A percentile compares a stretch with the other conserved stretches of the same genome.
phyloP scores from a whole-genome alignment of 1,139 yeast species.

The Taiozyma sp. region DNA sequence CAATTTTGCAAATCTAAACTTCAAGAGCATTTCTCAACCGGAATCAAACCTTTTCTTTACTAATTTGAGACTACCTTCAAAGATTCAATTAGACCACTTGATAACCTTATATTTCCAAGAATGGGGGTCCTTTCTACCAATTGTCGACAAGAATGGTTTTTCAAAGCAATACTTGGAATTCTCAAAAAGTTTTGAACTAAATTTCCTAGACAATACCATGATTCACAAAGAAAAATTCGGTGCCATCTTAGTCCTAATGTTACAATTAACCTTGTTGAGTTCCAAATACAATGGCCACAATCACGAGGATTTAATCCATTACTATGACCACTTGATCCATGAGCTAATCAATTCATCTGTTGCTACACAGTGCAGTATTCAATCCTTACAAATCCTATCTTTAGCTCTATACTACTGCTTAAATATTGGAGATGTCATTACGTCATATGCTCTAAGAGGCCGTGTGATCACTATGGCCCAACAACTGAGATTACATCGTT shows the following conservation, averaged over 20 bases:
- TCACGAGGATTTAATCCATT: conserved; percentile 29
- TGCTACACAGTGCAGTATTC: conserved; percentile 56
- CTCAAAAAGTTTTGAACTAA: conserved; percentile 36
- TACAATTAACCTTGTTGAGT: conserved; percentile 52
- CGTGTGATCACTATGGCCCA: conserved; percentile 80
- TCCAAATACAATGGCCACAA: conserved; percentile 20
- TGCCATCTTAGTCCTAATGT: conserved; percentile 50
- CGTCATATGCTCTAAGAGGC: conserved; percentile 74
- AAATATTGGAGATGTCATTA: conserved; percentile 68
- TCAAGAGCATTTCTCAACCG: conserved; percentile 27
- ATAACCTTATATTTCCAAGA: conserved; percentile 63
- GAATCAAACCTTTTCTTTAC: conserved; percentile 44
- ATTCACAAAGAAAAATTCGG: conserved; percentile 51
- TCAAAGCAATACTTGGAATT: conserved; percentile 51
- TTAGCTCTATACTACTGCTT: conserved; percentile 69
- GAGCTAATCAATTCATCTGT: conserved; percentile 46
- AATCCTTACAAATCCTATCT: conserved; percentile 65
- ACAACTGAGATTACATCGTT: conserved; percentile 77
- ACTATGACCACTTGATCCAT: conserved; percentile 48
- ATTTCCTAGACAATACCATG: conserved; percentile 38
- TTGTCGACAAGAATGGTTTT: conserved; percentile 63
- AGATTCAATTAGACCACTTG: conserved; percentile 52
- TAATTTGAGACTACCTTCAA: conserved; percentile 48
- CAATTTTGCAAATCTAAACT: conserved; percentile 31
- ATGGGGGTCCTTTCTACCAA: conserved; percentile 73